These are phyloP conservation scores for Spizellomyces punctatus DNA, from an alignment of 192 early-diverging fungal species.

Conservation along the genomic window DNA sequence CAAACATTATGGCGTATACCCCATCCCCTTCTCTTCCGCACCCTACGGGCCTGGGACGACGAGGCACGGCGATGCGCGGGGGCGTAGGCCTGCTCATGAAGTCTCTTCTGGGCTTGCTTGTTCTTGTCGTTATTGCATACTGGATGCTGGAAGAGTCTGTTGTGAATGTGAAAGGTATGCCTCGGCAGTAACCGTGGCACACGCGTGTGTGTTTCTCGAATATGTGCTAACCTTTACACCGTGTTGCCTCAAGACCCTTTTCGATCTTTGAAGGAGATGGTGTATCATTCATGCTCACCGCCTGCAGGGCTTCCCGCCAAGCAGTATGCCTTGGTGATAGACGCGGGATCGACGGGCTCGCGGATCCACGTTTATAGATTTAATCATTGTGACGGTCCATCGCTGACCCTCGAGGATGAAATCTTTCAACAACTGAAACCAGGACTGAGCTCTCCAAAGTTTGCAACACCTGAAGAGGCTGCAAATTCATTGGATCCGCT, in stretches of 20 bases:
- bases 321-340: conserved; percentile 93
- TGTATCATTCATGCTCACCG: conserved; percentile 11
- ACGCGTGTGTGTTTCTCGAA: too few relatives aligned
- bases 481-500: conserved; percentile 81
- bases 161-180: neutral
- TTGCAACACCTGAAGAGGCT: conserved; percentile 69
- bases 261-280: too few relatives aligned
- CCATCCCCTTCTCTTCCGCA: conserved; percentile 1
- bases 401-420: conserved; percentile 86
- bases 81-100: conserved; percentile 7
- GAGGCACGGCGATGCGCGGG: neutral
- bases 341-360: conserved; percentile 95
- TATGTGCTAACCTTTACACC: too few relatives aligned
- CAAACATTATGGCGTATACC: too few relatives aligned
- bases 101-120: conserved; percentile 6
- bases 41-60: neutral
- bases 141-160: conserved; percentile 12
- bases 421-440: conserved; percentile 83
- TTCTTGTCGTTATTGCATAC: neutral
- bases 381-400: conserved; percentile 80
- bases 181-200: neutral
- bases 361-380: conserved; percentile 97
- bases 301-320: conserved; percentile 60
- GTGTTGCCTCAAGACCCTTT: too few relatives aligned
- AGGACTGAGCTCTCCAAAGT: conserved; percentile 75